A percentile compares a stretch with the other conserved stretches of the same genome.
These are phyloP conservation scores for Tritrichomonas musculus DNA, from an alignment of 208 protist genomes.

Conservation along the genomic window DNA sequence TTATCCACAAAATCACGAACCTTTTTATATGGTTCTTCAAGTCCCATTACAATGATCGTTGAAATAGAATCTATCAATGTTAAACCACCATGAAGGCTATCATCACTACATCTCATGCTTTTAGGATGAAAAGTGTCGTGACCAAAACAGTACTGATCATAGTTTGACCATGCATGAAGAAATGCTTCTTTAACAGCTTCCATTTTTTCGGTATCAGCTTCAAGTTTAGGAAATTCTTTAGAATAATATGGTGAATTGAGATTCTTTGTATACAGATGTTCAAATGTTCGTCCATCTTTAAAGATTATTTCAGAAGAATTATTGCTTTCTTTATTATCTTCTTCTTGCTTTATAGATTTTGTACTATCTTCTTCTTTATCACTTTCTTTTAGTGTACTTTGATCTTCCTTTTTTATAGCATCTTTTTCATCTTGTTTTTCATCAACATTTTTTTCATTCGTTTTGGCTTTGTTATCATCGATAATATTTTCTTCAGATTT, in stretches of 20 bases:
- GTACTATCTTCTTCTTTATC: no score
- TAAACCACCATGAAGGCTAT: constrained; percentile 49
- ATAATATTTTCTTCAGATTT: no score
- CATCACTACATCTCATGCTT: constrained; percentile 35
- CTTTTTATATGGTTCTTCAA: constrained; percentile 15
- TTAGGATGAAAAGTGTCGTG: constrained; percentile 62
- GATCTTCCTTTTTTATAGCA: no score
- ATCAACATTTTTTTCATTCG: no score
- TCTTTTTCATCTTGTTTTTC: no score
- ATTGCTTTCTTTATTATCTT: no score
- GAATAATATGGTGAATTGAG: not conserved
- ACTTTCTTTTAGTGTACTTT: no score
- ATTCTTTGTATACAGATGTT: no score
- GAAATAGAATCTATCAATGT: constrained; percentile 68
- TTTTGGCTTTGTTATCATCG: no score
- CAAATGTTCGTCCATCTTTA: no score
- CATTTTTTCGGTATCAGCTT: constrained; percentile 37
- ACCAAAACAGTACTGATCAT: constrained; percentile 62
- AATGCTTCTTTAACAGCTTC: constrained; percentile 42
- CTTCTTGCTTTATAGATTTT: no score
- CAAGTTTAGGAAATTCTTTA: not conserved
- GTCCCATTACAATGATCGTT: constrained; percentile 59
- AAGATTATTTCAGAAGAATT: no score
- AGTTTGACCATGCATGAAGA: constrained; percentile 47
- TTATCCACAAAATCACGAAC: constrained; percentile 1